phyloP scores from a whole-genome alignment of 1,284 basidiomycete genomes.

The Pholiota adiposa region DNA sequence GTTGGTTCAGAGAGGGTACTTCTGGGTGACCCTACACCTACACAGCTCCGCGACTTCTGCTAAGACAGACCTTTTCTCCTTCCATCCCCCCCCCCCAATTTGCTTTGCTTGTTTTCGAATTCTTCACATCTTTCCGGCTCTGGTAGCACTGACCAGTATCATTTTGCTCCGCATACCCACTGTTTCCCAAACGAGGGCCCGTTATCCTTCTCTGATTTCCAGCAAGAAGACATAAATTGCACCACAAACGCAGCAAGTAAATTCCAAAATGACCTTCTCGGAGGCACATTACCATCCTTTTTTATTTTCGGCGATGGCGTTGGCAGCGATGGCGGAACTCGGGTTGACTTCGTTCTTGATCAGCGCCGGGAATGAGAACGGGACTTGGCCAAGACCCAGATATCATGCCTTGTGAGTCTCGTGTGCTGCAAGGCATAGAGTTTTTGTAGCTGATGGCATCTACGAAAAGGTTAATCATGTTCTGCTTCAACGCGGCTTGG shows the following conservation, averaged over 20 bases:
- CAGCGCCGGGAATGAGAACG: constrained; percentile 61
- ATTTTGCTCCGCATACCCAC: background rate
- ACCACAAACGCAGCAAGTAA: background rate
- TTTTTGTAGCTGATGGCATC: background rate
- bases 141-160: constrained; percentile 9
- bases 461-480: constrained; percentile 51
- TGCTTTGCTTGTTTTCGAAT: background rate
- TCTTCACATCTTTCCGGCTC: constrained; percentile 7
- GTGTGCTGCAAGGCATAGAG: background rate
- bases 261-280: constrained; percentile 45
- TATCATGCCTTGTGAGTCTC: constrained; percentile 68
- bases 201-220: background rate
- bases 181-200: background rate
- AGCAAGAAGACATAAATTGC: constrained; percentile 7
- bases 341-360: constrained; percentile 74
- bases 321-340: constrained; percentile 69
- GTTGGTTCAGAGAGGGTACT: constrained; percentile 10
- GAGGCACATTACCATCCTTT: constrained; percentile 68
- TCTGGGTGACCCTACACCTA: too few species aligned
- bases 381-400: constrained; percentile 59
- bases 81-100: background rate
- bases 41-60: background rate
- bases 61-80: background rate
- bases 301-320: constrained; percentile 69
- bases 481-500: constrained; percentile 74